Evolutionary conservation across 2,329 filamentous ascomycete species (phyloP).

Genomic region (Esteya vermicola): DNA sequence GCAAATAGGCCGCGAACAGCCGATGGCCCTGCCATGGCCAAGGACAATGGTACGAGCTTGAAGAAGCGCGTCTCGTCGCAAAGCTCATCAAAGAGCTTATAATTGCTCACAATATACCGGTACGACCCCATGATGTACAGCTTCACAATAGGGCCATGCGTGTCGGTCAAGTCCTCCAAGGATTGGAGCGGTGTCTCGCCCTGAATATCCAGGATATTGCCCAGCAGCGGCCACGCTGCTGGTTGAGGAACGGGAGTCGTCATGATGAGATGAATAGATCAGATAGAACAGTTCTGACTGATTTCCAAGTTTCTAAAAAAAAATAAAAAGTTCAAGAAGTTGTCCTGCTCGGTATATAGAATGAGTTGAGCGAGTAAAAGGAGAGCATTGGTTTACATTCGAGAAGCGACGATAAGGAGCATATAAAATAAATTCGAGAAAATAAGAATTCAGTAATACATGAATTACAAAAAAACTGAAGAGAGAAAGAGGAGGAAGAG

Average conservation of each 20-base stretch:
- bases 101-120: constrained; percentile 7
- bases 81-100: constrained; percentile 10
- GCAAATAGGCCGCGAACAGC: constrained; percentile 9
- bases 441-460: too few species aligned
- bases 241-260: constrained; percentile 16
- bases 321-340: not conserved
- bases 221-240: constrained; percentile 9
- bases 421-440: too few species aligned
- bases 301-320: not conserved
- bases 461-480: too few species aligned
- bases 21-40: constrained; percentile 1
- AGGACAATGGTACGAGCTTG: constrained; percentile 7
- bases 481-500: too few species aligned
- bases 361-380: too few species aligned
- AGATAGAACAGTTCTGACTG: not conserved
- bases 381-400: too few species aligned
- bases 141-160: constrained; percentile 9
- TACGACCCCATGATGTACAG: constrained; percentile 2
- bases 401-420: too few species aligned
- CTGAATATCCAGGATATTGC: constrained; percentile 11
- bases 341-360: too few species aligned
- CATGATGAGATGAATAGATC: not conserved
- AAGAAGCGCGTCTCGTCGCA: constrained; percentile 12
- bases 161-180: constrained; percentile 6
- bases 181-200: constrained; percentile 7